Evolutionary conservation across 495 filamentous ascomycete species (phyloP).

Genomic region (Penicillium subrubescens): DNA sequence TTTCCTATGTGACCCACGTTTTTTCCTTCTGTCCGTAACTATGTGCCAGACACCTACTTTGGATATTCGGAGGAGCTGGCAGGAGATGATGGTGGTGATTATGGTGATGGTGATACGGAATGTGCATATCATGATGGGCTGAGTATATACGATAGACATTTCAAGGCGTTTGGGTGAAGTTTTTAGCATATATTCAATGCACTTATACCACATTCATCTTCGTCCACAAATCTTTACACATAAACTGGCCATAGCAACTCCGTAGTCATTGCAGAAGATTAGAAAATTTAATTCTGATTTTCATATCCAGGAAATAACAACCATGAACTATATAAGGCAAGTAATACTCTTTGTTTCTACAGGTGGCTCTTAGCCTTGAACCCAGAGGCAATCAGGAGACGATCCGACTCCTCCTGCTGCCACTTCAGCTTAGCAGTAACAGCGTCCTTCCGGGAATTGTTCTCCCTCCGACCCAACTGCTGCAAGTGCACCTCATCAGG

Average conservation of each 20-base stretch:
- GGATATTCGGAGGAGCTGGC: constrained; percentile 11
- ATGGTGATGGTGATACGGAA: constrained; percentile 20
- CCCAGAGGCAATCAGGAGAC: constrained; percentile 64
- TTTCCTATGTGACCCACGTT: constrained; percentile 16
- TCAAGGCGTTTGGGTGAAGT: constrained; percentile 21
- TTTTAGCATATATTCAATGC: constrained; percentile 17
- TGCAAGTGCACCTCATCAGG: constrained; percentile 94
- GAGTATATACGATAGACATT: constrained; percentile 20
- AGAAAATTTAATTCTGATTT: constrained; percentile 6
- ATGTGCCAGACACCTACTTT: constrained; percentile 10
- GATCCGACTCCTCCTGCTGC: constrained; percentile 66
- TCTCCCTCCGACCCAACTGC: constrained; percentile 86
- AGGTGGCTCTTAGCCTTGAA: constrained; percentile 50
- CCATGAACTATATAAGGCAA: neutral
- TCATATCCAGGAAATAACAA: neutral
- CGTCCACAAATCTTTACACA: neutral
- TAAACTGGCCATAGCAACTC: neutral
- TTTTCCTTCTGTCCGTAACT: constrained; percentile 11
- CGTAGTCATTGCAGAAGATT: neutral
- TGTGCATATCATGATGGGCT: constrained; percentile 23
- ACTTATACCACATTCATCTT: constrained; percentile 8
- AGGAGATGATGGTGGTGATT: constrained; percentile 3
- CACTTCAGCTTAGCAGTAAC: constrained; percentile 62
- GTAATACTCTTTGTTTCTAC: constrained; percentile 17
- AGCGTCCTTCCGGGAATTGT: constrained; percentile 62